Base-by-base conservation (phyloP, 2,329 filamentous ascomycete species). In the Paecilomyces variotii region DNA sequence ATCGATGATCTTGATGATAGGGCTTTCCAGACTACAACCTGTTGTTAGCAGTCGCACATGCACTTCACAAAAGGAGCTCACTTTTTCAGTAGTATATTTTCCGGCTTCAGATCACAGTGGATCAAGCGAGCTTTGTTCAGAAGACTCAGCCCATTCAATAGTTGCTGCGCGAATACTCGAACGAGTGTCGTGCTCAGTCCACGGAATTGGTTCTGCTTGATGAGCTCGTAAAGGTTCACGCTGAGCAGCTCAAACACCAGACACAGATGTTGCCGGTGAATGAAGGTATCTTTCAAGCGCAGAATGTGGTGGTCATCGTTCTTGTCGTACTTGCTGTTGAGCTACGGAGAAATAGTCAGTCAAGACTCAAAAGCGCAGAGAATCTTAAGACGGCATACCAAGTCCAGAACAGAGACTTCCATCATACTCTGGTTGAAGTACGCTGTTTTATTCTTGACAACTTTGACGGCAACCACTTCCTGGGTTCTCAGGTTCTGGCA, bases 401-500 rank as follows among this genome's bases (percentile, higher is more conserved):
- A 73, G 75, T 99, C 94, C 59, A 99, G 81, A 26, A 99, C 94
- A 1, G 94, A 99, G 32, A 99, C 94, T 73, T 99, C 94, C 94
- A 99, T 99, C 94, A 99, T 99, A 75, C 94, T 97, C 76, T 99
- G 94, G 72, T 99, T 99, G 80, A 99, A 99, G 75, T 99, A 99
- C 39, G 94, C 94, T 1, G 94, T 99, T 68, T 93, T 87, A 76
- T 99, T 99, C 79, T 99, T 99, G 78, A 99, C 94, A 57, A 99
- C 94, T 78, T 99, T 99, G 65, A 99, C 94, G 2, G 94, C 94
- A 52, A 99, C 94, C 45, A 99, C 94, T 76, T 99, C 94, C 73
- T 97, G 92, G 0, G 94, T 97, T 78, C 96, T 97, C 67, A 99
- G 77, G 68, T 99, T 99, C 74, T 99, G 94, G 72, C 94, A 99